Percentiles rank a stretch among this genome's conserved stretches.
These are phyloP conservation scores for Hexamita inflata DNA, from an alignment of 208 protist species.

Conservation along the genomic window DNA sequence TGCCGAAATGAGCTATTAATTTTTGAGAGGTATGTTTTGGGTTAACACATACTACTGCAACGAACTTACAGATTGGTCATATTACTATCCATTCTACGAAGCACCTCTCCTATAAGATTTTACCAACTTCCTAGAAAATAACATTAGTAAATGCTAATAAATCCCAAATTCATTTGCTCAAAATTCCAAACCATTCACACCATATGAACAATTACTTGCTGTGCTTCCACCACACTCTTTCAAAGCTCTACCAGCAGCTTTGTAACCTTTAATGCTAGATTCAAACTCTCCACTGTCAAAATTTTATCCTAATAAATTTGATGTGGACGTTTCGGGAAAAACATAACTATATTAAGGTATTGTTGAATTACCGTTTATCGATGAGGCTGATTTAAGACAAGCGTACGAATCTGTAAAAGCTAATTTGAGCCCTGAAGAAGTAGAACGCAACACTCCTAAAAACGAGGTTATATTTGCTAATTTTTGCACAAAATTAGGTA, in stretches of 20 bases:
- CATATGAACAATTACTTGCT: constrained; percentile 88
- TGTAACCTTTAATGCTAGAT: constrained; percentile 49
- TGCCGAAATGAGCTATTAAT: constrained; percentile 52
- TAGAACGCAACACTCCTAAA: too few species aligned
- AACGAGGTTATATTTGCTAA: too few species aligned
- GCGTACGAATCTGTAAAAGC: too few species aligned
- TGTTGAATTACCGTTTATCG: too few species aligned
- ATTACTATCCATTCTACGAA: constrained; percentile 96
- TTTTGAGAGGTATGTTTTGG: constrained; percentile 87
- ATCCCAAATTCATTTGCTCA: constrained; percentile 38
- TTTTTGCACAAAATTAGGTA: too few species aligned
- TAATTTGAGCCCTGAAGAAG: too few species aligned
- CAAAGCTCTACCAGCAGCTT: constrained; percentile 61
- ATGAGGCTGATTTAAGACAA: too few species aligned
- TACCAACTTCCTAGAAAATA: neutral
- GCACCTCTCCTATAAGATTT: constrained; percentile 75
- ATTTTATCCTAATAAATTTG: constrained; percentile 93
- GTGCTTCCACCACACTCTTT: constrained; percentile 65
- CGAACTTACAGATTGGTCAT: constrained; percentile 77
- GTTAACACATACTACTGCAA: constrained; percentile 95
- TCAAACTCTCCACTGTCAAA: constrained; percentile 65
- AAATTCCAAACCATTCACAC: constrained; percentile 72
- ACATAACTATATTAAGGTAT: too few species aligned
- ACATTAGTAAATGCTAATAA: neutral
- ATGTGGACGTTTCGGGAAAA: too few species aligned